Conservation (phyloP, 352 stramenopile species). For the Phytophthora boehmeriae region DNA sequence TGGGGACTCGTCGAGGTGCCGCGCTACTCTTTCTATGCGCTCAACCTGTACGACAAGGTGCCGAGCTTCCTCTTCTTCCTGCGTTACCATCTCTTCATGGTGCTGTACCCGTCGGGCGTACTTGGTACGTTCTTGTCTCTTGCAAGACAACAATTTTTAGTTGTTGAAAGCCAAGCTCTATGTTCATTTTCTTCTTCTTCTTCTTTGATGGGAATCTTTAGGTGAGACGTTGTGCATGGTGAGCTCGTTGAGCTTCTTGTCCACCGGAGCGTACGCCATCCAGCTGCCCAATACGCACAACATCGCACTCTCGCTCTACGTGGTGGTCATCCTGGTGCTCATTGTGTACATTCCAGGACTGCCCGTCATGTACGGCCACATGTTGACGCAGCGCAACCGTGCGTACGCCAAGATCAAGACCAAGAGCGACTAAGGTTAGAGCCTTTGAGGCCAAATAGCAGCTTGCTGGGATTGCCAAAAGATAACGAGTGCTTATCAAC, state of each 20-base stretch:
- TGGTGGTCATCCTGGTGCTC: conserved; percentile 71
- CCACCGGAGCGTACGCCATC: conserved; percentile 70
- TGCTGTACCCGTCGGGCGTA: conserved; percentile 98
- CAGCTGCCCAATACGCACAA: conserved; percentile 82
- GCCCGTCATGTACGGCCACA: conserved; percentile 87
- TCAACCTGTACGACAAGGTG: conserved; percentile 93
- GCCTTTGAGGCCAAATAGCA: background rate
- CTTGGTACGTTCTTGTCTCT: conserved; percentile 65
- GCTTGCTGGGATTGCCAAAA: no score
- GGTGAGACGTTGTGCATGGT: conserved; percentile 83
- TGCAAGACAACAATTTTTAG: conserved; percentile 13
- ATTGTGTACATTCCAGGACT: conserved; percentile 79
- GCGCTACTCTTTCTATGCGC: conserved; percentile 98
- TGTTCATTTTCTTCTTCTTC: conserved; percentile 22
- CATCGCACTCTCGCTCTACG: conserved; percentile 74
- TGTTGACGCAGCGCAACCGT: conserved; percentile 85
- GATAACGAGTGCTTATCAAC: no score
- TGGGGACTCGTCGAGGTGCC: conserved; percentile 93
- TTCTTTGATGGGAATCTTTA: conserved; percentile 13
- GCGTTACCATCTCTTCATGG: conserved; percentile 97
- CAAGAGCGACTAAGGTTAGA: conserved; percentile 73
- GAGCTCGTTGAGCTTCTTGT: conserved; percentile 61
- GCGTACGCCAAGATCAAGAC: conserved; percentile 83
- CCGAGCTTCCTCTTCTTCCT: conserved; percentile 97
- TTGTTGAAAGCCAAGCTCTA: conserved; percentile 12